These are phyloP conservation scores for Penicillium sp. DNA, from an alignment of 2,329 filamentous ascomycete genomes.

Conservation along the genomic window DNA sequence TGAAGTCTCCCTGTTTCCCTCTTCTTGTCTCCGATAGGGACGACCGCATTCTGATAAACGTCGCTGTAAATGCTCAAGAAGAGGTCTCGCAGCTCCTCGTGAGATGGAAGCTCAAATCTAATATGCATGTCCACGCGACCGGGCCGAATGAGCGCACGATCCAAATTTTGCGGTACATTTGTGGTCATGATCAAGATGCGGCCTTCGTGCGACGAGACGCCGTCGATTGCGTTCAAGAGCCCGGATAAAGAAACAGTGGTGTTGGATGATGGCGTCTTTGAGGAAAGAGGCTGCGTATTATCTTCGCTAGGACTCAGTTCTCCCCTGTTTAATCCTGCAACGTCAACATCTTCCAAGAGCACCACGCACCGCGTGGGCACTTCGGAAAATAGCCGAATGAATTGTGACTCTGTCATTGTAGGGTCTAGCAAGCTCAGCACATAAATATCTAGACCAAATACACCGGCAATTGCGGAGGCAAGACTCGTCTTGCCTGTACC, in stretches of 20 bases:
- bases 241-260: conserved; percentile 62
- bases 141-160: conserved; percentile 63
- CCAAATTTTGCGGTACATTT: conserved; percentile 70
- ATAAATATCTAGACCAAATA: background rate
- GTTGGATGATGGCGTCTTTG: background rate
- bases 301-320: background rate
- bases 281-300: background rate
- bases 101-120: conserved; percentile 45
- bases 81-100: background rate
- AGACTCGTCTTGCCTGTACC: background rate
- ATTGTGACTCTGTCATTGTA: background rate
- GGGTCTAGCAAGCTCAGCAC: background rate
- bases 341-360: conserved; percentile 68
- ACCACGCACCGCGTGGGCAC: conserved; percentile 65
- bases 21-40: background rate
- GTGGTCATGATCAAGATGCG: conserved; percentile 80
- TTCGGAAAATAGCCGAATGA: conserved; percentile 52
- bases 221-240: conserved; percentile 79
- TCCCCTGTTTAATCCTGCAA: conserved; percentile 53
- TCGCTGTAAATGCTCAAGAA: background rate
- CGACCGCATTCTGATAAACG: background rate
- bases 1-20: background rate
- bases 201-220: conserved; percentile 75
- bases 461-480: background rate
- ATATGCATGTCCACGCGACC: conserved; percentile 71